Evolutionary conservation across 2,329 filamentous ascomycete genomes (phyloP).

Genomic region (Colletotrichum orbiculare): DNA sequence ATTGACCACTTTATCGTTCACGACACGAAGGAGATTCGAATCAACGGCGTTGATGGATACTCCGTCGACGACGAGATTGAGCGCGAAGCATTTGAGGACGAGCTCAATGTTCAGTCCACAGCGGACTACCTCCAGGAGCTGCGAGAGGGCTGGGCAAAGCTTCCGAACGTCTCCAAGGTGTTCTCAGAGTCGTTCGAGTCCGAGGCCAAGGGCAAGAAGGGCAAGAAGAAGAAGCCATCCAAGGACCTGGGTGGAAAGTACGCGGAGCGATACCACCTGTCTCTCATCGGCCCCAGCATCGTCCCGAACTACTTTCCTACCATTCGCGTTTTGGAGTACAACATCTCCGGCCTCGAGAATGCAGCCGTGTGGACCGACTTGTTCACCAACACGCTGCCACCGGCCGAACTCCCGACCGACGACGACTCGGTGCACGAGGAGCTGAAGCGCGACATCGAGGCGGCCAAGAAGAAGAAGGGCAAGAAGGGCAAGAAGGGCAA

Average conservation of each 20-base stretch:
- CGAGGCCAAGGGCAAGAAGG: conserved; percentile 46
- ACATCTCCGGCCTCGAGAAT: conserved; percentile 80
- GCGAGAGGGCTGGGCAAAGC: conserved; percentile 78
- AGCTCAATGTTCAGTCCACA: conserved; percentile 74
- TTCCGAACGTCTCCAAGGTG: conserved; percentile 66
- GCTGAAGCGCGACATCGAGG: conserved; percentile 42
- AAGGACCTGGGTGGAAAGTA: conserved; percentile 79
- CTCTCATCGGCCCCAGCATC: conserved; percentile 85
- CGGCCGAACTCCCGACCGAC: conserved; percentile 24
- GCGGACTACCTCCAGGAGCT: conserved; percentile 83
- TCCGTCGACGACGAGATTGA: conserved; percentile 39
- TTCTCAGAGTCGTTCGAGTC: conserved; percentile 37
- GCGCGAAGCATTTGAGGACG: conserved; percentile 58
- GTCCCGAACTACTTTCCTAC: conserved; percentile 95
- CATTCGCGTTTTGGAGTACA: conserved; percentile 92
- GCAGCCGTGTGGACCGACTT: conserved; percentile 57
- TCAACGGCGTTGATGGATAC: conserved; percentile 55
- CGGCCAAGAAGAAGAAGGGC: conserved; percentile 49
- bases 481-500: conserved; percentile 57
- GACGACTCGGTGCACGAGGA: conserved; percentile 40
- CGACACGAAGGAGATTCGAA: conserved; percentile 81
- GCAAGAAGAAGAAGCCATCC: conserved; percentile 63
- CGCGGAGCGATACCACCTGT: conserved; percentile 86
- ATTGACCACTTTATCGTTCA: conserved; percentile 97
- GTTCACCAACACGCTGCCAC: conserved; percentile 2